A percentile compares a stretch with the other conserved stretches of the same genome.
Evolutionary conservation across 352 stramenopile species (phyloP).

Genomic region (Phytopythium litorale): DNA sequence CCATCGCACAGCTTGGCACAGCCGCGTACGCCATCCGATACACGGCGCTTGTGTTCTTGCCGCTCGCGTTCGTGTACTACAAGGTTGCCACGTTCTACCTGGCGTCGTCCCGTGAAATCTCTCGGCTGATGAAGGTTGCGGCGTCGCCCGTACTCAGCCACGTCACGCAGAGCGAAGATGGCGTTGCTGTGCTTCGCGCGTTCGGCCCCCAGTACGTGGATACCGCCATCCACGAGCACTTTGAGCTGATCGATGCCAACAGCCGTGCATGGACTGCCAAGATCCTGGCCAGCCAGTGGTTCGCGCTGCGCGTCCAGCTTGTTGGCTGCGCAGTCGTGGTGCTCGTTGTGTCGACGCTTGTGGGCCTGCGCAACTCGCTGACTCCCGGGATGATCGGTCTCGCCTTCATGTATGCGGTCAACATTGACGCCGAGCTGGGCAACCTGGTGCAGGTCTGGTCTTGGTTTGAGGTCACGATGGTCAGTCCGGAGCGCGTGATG

Average conservation of each 20-base stretch:
- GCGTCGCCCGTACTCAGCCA: constrained; percentile 30
- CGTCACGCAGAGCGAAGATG: constrained; percentile 31
- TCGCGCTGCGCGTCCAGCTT: constrained; percentile 35
- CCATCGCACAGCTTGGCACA: constrained; percentile 52
- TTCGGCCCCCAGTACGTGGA: constrained; percentile 25
- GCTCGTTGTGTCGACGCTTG: constrained; percentile 33
- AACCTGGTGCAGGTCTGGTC: constrained; percentile 51
- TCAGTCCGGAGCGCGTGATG: constrained; percentile 77
- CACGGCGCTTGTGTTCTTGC: constrained; percentile 59
- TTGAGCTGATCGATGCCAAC: constrained; percentile 16
- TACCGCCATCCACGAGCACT: constrained; percentile 17
- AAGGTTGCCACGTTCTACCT: constrained; percentile 14
- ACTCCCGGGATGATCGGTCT: constrained; percentile 52
- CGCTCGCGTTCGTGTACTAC: constrained; percentile 67
- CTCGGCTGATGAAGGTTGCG: constrained; percentile 16
- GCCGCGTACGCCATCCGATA: constrained; percentile 65
- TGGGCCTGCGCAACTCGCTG: constrained; percentile 18
- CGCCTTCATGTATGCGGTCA: constrained; percentile 82
- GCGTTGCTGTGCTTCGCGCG: constrained; percentile 31
- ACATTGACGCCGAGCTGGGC: constrained; percentile 67
- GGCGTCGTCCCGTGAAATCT: constrained; percentile 12
- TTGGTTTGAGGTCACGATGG: constrained; percentile 54
- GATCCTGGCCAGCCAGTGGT: constrained; percentile 21
- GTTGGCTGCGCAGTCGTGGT: constrained; percentile 81
- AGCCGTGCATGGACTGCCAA: constrained; percentile 16